These are phyloP conservation scores for Suillus hirtellus DNA, from an alignment of 768 basidiomycete species.

Conservation along the genomic window DNA sequence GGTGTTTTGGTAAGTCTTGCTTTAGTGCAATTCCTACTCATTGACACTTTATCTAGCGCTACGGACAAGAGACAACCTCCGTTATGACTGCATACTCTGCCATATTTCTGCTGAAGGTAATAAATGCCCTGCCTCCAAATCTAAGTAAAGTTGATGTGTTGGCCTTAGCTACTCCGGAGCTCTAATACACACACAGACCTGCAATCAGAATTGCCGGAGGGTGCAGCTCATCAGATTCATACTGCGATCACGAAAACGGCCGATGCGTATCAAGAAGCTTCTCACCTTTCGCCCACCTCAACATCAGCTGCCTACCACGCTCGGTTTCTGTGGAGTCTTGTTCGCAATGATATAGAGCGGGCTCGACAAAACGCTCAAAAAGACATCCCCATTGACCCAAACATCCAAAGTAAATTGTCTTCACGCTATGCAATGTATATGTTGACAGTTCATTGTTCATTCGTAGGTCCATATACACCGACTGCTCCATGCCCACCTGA, in stretches of 20 bases:
- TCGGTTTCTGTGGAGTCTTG: conserved; percentile 72
- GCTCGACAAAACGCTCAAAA: conserved; percentile 44
- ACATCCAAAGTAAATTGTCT: conserved; percentile 48
- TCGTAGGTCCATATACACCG: conserved; percentile 22
- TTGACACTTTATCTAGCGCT: conserved; percentile 51
- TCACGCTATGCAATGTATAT: not conserved
- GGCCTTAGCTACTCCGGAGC: conserved; percentile 64
- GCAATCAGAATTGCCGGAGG: conserved; percentile 58
- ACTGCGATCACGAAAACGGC: conserved; percentile 66
- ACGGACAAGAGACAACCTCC: conserved; percentile 81
- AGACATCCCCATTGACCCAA: conserved; percentile 52
- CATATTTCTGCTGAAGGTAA: conserved; percentile 74
- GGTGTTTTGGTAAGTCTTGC: conserved; percentile 62
- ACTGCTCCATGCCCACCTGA: conserved; percentile 26
- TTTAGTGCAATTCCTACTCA: conserved; percentile 7
- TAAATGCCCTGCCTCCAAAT: conserved; percentile 14
- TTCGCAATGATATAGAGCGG: conserved; percentile 63
- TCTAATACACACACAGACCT: conserved; percentile 58
- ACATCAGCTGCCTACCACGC: conserved; percentile 75
- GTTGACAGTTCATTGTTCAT: conserved; percentile 15
- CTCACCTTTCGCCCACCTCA: conserved; percentile 57
- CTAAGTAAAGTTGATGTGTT: conserved; percentile 11
- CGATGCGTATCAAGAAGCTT: conserved; percentile 76
- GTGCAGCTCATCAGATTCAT: conserved; percentile 66
- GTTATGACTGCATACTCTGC: conserved; percentile 88